Base-by-base conservation (phyloP, 352 stramenopile species). In the Pseudoperonospora humuli region DNA sequence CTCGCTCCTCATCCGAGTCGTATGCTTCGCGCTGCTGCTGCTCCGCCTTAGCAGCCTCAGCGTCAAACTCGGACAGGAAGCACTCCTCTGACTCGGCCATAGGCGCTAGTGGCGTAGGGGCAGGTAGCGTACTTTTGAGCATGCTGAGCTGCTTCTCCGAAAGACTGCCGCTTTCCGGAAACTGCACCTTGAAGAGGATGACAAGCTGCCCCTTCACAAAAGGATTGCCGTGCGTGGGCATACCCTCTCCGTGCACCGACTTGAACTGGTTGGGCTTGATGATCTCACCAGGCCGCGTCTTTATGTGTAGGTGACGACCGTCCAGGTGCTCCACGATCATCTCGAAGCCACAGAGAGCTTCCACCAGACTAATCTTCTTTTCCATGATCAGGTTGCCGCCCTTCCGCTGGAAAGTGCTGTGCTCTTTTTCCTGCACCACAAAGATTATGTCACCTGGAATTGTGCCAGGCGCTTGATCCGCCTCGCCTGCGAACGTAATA, bases 161-260 rank as follows among this genome's bases (percentile, higher is more conserved):
- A 21, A 98, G 51, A 34, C 71, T 61, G 26, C 64, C 87, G 64
- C 79, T 88, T 41, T 97, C 87, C 20, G 95, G 93, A 64, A 99
- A 98, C 50, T 97, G 67, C 37, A 99, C 86, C 61, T 96, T 95
- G 70, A 99, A 98, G 27, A 97, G 59, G 48, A 99, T 93, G 31
- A 98, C 98, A 17, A 99, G 74, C 52, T 97, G 88, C n/a, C 96
- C 96, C 70, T 97, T 96, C 15, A 97, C 88, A 59, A 98, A 99
- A 19, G 94, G 93, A 69, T 98, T 98, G 38, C 96, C 95, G 61
- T 96, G 84, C 17, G 92, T 95, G 13, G 96, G 96, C 96, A 99
- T 99, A 37, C 96, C 96, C 58, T 99, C 96, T 53, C 92, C 85
- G 35, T 91, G 73, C 24, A 99, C 80, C 14, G 91, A 74, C 70